phyloP scores from a whole-genome alignment of 2,329 filamentous ascomycete genomes.

The Elsinoe perseae region DNA sequence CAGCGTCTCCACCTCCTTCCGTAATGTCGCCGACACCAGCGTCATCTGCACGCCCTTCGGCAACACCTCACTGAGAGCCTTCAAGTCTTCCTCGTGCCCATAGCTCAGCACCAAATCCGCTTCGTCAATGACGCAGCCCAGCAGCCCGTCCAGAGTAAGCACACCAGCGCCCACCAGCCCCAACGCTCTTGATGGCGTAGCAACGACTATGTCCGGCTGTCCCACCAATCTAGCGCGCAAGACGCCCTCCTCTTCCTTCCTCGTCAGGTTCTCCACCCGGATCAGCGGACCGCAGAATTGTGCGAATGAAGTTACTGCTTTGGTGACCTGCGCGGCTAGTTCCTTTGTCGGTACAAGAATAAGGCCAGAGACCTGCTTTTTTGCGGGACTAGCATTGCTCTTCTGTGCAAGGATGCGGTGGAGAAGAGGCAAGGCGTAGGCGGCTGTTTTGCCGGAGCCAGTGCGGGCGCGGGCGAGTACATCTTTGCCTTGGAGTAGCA shows the following conservation, averaged over 20 bases:
- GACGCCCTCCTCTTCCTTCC: conserved; percentile 83
- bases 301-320: conserved; percentile 66
- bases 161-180: conserved; percentile 66
- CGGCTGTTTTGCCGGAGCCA: conserved; percentile 94
- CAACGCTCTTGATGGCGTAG: conserved; percentile 78
- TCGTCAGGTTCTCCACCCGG: conserved; percentile 74
- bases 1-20: conserved; percentile 75
- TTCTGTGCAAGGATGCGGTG: conserved; percentile 77
- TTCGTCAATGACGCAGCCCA: conserved; percentile 83
- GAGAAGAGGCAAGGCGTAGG: conserved; percentile 83
- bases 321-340: conserved; percentile 83
- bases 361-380: conserved; percentile 61
- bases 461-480: conserved; percentile 76
- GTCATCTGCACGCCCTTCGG: conserved; percentile 83
- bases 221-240: conserved; percentile 80
- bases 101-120: conserved; percentile 90
- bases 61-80: conserved; percentile 66
- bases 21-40: conserved; percentile 89
- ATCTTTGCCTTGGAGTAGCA: conserved; percentile 80
- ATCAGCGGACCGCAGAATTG: conserved; percentile 80
- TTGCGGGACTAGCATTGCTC: conserved; percentile 48
- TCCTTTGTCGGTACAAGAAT: conserved; percentile 92
- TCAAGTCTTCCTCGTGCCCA: conserved; percentile 84
- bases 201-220: conserved; percentile 79
- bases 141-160: conserved; percentile 62